phyloP scores from a whole-genome alignment of 148 eudicot species.

The Spergularia marina region DNA sequence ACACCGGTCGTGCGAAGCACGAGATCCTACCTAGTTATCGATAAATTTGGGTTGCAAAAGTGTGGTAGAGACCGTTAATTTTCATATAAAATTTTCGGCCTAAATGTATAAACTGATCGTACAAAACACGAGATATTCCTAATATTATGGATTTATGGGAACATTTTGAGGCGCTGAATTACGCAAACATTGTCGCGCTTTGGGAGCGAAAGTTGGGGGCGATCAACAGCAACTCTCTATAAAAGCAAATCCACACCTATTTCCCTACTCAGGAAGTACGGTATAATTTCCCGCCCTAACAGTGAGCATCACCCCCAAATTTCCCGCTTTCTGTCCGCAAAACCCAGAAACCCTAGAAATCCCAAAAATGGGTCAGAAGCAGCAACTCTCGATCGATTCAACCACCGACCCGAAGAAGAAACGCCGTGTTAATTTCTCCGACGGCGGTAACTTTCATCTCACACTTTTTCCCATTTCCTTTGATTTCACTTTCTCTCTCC shows the following conservation, averaged over 20 bases:
- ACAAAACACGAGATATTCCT: too few species aligned
- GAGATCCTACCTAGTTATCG: too few species aligned
- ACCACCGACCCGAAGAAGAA: conserved; percentile 63
- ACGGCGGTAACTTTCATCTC: conserved; percentile 35
- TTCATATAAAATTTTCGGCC: too few species aligned
- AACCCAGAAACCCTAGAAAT: conserved; percentile 82
- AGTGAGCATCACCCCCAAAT: background rate
- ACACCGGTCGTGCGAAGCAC: too few species aligned
- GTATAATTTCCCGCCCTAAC: conserved; percentile 57
- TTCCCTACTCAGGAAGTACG: background rate
- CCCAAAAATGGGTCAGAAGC: conserved; percentile 78
- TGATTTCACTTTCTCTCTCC: conserved; percentile 1
- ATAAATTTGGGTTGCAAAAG: too few species aligned
- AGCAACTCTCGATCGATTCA: conserved; percentile 53
- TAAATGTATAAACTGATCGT: too few species aligned
- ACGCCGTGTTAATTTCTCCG: conserved; percentile 67
- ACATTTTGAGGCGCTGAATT: too few species aligned
- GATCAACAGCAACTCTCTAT: too few species aligned
- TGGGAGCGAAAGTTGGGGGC: too few species aligned
- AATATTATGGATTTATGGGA: background rate
- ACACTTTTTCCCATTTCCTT: background rate
- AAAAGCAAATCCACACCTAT: too few species aligned
- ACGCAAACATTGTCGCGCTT: too few species aligned
- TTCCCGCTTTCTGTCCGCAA: conserved; percentile 41
- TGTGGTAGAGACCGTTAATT: too few species aligned